Conservation (phyloP, 2,329 filamentous ascomycete species). For the Aspergillus phoenicis region DNA sequence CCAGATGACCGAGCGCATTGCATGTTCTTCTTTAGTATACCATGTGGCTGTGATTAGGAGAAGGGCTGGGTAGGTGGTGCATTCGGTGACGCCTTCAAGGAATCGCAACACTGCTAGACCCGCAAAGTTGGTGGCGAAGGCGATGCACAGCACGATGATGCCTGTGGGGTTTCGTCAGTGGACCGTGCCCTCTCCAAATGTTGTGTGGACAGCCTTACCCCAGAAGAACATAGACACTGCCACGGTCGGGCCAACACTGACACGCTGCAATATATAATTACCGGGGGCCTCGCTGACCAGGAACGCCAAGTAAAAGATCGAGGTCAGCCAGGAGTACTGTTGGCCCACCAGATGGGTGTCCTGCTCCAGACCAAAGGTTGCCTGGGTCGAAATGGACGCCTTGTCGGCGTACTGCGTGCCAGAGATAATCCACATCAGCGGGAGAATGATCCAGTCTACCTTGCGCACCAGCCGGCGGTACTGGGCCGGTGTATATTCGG, state of each 20-base stretch:
- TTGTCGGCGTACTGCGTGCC: not conserved
- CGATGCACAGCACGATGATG: not conserved
- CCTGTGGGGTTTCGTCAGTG: not conserved
- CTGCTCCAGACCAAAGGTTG: not conserved
- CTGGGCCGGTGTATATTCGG: not conserved
- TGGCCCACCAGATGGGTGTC: not conserved
- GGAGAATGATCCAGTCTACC: not conserved
- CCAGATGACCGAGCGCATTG: not conserved
- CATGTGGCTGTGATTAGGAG: not conserved
- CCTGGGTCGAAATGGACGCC: not conserved
- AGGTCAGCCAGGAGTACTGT: not conserved
- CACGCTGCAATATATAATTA: not conserved
- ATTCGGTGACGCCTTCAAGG: not conserved
- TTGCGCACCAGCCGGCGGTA: not conserved
- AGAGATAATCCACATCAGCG: not conserved
- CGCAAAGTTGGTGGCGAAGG: not conserved
- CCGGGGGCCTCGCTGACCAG: not conserved
- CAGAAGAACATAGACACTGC: not conserved
- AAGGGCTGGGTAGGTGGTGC: not conserved
- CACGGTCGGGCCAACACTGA: not conserved
- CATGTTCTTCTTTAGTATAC: not conserved
- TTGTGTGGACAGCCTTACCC: not conserved
- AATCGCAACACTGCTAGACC: not conserved
- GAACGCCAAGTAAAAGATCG: not conserved
- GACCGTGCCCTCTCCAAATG: too few relatives aligned